A percentile compares a stretch with the other conserved stretches of the same genome.
phyloP scores from a whole-genome alignment of 495 filamentous ascomycete species.

The Penicillium daleae region DNA sequence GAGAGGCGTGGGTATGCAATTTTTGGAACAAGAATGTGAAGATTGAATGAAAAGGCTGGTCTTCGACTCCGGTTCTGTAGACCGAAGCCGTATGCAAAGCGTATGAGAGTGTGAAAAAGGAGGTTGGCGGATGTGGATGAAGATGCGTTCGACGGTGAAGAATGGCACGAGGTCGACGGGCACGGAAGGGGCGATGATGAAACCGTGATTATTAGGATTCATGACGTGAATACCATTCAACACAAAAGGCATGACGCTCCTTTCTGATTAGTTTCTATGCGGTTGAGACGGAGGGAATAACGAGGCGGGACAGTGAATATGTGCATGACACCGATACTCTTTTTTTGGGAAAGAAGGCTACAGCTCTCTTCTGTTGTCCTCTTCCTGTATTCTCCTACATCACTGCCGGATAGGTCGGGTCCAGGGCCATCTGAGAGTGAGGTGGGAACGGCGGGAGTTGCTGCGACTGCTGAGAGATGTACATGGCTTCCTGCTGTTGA shows the following conservation, averaged over 20 bases:
- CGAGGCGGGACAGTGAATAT: conserved; percentile 26
- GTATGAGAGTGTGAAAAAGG: conserved; percentile 8
- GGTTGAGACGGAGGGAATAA: conserved; percentile 15
- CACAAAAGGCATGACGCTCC: conserved; percentile 22
- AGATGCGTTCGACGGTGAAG: conserved; percentile 15
- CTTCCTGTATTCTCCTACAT: conserved; percentile 24
- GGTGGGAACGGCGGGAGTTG: conserved; percentile 38
- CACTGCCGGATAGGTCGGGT: conserved; percentile 38
- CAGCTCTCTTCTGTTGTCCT: conserved; percentile 17
- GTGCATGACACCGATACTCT: conserved; percentile 33
- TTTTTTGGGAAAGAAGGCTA: conserved; percentile 22
- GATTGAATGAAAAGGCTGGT: conserved; percentile 24
- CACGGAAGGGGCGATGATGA: conserved; percentile 10
- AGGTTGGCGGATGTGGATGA: conserved; percentile 16
- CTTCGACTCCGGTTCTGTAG: conserved; percentile 26
- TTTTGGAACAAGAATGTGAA: conserved; percentile 41
- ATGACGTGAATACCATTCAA: conserved; percentile 24
- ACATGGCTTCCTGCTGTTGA: conserved; percentile 42
- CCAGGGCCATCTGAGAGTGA: conserved; percentile 44
- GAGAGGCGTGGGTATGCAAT: conserved; percentile 50
- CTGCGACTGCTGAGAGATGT: conserved; percentile 32
- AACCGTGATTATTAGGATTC: conserved; percentile 17
- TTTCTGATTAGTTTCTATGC: conserved; percentile 22
- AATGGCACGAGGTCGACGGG: conserved; percentile 14
- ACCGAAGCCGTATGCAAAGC: conserved; percentile 40